Base-by-base conservation (phyloP, 2,329 filamentous ascomycete genomes). In the Trichoderma sp. region DNA sequence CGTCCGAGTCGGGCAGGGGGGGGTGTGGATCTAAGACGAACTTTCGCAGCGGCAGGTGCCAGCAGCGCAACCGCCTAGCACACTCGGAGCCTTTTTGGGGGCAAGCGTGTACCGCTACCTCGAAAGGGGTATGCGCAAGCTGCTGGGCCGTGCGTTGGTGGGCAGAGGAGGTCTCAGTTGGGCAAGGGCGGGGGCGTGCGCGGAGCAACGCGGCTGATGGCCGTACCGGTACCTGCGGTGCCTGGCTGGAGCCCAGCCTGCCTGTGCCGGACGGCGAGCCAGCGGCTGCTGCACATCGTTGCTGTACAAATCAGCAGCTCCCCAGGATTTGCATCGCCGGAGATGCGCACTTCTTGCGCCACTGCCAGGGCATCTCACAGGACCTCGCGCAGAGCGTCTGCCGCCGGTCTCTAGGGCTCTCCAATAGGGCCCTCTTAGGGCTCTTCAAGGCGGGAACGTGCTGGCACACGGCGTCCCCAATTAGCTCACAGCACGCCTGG, bases 401-500 rank as follows among this genome's bases (percentile, higher is more conserved):
- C 34, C 49, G 43, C 66, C 7, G 66, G 26, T 2, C 37, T 34
- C 18, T 32, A 68, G 66, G 66, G 66, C 58, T 49, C 49, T 59
- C 39, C 58, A 68, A 49, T 60, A 68, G 66, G 66, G 66, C 58
- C 32, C 49, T 59, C 54, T 49, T 63, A 49, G 52, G 66, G 58
- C 49, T 59, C 51, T 56, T 51, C 66, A 28, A 37, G 51, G 67
- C 67, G 67, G 67, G 59, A 69, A 65, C 67, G 59, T 69, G 67
- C 32, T 64, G 59, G 59, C 67, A 69, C 67, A n/a, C 67, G 67
- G 67, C 67, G 67, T 59, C 54, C 59, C 52, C 59, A 59, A 76
- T 76, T 77, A 76, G 76, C 75, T 76, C 72, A 73, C 72, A 72
- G 73, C 72, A 72, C 73, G 73, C 72, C 73, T 76, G 73, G 73